Base-by-base conservation (phyloP, 495 filamentous ascomycete species). In the Ramalina intermedia region DNA sequence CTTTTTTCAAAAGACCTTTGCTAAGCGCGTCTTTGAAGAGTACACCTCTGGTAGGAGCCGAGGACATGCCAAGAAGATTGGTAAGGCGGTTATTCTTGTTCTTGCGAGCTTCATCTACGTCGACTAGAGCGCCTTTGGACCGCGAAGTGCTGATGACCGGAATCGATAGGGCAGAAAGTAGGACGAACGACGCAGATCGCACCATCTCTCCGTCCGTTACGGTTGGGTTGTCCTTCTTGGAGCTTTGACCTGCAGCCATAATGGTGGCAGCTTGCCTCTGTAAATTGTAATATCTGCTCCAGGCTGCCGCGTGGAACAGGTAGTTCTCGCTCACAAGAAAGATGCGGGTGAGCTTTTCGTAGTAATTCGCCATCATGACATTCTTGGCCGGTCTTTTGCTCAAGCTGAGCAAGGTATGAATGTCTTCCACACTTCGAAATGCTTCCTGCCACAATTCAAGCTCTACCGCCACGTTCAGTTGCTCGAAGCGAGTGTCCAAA, bases 351-450 rank as follows among this genome's bases (percentile, higher is more conserved):
- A 98, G 77, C 69, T 96, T 95, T 74, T 98, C 93, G 69, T 96
- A 98, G 78, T 98, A 98, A 70, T 96, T 98, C 65, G 93, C 91
- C 91, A 98, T 98, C 89, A 96, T 96, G 55, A 95, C 75, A 65
- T 96, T 95, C 81, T 96, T 96, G n/a, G 91, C 84, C 37, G 88
- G 89, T 44, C 90, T 85, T 78, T 98, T 98, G 85, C 91, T 96
- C 52, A 96, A 77, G 74, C 81, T 96, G 54, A 98, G 78, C 50
- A 98, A 79, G n/a, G 87, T 95, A 68, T 98, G 91, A 57, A 96
- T 98, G 67, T 98, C 91, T 66, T 98, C 91, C 46, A 98, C 87
- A 61, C 88, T 95, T 58, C 89, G 82, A 80, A 98, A 98, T 52
- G 91, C 91, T 70, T 98, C 91, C 68, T 98, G 91, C 93, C 91